Base-by-base conservation (phyloP, 768 basidiomycete species). In the Podaxis pistillaris region DNA sequence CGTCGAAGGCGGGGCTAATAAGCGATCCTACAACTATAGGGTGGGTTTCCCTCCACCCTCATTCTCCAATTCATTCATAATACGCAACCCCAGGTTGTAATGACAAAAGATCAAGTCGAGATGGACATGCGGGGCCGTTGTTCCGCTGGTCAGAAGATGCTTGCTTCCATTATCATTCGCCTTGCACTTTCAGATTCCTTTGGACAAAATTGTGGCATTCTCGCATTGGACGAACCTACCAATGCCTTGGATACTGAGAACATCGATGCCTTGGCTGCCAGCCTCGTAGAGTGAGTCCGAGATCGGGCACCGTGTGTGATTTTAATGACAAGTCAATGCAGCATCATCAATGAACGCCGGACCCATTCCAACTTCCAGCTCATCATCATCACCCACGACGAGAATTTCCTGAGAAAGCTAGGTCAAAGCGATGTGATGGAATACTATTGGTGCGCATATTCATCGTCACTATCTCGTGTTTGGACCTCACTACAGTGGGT, bases 61-160 rank as follows among this genome's bases (percentile, higher is more conserved):
- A 55, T 11, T 53, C 41, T 60, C 24, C 17, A 24, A 58, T 53
- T 54, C 40, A 38, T 54, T 44, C 58, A 24, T 68, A 28, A 65
- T 44, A 65, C 28, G 40, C 33, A 60, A 59, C 50, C 62, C 60
- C 72, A 96, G 94, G 94, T 98, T 63, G 96, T 98, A 66, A 98
- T 99, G 96, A 93, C 91, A 57, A 99, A 99, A 78, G 96, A 98
- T 72, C 91, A 95, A 70, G 96, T 98, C 6, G 96, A 98, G 75
- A 95, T 99, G 92, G 97, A 98, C 75, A 99, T 99, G 97, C 88
- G 97, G 61, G 97, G 97, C 26, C 87, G 97, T 65, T 99, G 97
- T 76, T 95, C 93, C 15, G 97, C 97, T 1, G 97, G 97, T 0
- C 97, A 99, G 76, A 99, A 99, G 78, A 98, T 98, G 84, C 79